phyloP scores from a whole-genome alignment of 2,329 filamentous ascomycete genomes.

The Fusarium sp. region DNA sequence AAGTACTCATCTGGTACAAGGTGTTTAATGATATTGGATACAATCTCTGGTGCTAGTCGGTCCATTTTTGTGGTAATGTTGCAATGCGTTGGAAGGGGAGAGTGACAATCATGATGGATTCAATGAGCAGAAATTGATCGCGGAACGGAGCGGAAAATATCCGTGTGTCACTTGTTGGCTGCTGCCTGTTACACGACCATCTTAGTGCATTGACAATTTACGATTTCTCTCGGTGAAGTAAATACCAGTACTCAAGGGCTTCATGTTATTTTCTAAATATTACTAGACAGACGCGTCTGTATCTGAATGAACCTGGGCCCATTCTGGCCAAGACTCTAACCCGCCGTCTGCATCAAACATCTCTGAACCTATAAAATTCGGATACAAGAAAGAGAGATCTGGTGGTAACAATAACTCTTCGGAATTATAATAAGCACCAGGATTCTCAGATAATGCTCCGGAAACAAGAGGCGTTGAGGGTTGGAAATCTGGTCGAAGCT shows the following conservation, averaged over 20 bases:
- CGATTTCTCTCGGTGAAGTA: neutral
- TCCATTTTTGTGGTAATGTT: neutral
- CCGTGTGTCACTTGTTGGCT: neutral
- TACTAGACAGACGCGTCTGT: neutral
- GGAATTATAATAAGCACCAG: neutral
- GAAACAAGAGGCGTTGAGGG: neutral
- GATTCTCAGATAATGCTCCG: neutral
- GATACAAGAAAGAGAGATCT: slow-evolving; percentile 14
- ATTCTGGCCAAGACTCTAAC: slow-evolving; percentile 16
- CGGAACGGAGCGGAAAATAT: neutral
- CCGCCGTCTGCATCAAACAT: slow-evolving; percentile 9
- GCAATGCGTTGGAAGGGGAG: too few species aligned
- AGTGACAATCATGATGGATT: neutral
- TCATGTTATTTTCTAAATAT: neutral
- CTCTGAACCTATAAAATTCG: slow-evolving; percentile 16
- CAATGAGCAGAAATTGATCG: neutral
- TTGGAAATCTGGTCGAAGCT: slow-evolving; percentile 27
- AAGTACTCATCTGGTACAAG: neutral
- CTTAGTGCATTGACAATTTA: neutral
- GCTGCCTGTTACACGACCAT: neutral
- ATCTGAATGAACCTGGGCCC: slow-evolving; percentile 2
- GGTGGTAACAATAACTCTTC: slow-evolving; percentile 1
- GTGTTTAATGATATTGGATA: neutral
- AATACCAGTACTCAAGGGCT: neutral
- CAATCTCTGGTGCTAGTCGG: neutral